phyloP scores from a whole-genome alignment of 2,329 filamentous ascomycete species.

The Alternaria infectoria region DNA sequence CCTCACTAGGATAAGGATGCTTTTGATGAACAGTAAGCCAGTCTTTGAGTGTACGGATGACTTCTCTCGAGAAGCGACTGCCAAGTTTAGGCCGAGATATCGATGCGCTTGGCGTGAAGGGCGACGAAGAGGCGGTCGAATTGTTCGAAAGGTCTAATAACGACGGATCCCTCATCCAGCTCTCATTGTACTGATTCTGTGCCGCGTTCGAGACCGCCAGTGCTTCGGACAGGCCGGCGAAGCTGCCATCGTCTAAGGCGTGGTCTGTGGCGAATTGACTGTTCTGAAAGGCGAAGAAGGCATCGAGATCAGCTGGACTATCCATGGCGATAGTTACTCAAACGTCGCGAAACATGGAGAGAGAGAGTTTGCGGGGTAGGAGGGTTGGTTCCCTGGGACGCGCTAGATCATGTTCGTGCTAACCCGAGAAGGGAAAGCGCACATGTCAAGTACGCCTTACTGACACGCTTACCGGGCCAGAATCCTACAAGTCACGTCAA shows the following conservation, averaged over 20 bases:
- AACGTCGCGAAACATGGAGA: background rate
- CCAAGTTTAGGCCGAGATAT: constrained; percentile 21
- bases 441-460: constrained; percentile 17
- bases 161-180: constrained; percentile 2
- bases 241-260: constrained; percentile 4
- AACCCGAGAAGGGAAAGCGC: constrained; percentile 9
- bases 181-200: background rate
- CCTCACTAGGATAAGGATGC: constrained; percentile 31
- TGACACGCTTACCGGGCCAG: background rate
- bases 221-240: constrained; percentile 9
- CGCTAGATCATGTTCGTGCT: background rate
- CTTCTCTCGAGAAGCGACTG: constrained; percentile 32
- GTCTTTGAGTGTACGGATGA: constrained; percentile 30
- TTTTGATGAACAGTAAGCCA: constrained; percentile 31
- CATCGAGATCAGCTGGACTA: background rate
- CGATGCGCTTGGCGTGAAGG: constrained; percentile 11
- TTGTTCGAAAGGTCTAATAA: constrained; percentile 12
- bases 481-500: background rate
- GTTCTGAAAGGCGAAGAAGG: background rate
- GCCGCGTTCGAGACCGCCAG: background rate
- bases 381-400: background rate
- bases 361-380: background rate
- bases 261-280: background rate
- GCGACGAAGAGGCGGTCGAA: constrained; percentile 20
- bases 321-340: background rate